Evolutionary conservation across 2,329 filamentous ascomycete species (phyloP).

Genomic region (Pseudomassariella vexata): DNA sequence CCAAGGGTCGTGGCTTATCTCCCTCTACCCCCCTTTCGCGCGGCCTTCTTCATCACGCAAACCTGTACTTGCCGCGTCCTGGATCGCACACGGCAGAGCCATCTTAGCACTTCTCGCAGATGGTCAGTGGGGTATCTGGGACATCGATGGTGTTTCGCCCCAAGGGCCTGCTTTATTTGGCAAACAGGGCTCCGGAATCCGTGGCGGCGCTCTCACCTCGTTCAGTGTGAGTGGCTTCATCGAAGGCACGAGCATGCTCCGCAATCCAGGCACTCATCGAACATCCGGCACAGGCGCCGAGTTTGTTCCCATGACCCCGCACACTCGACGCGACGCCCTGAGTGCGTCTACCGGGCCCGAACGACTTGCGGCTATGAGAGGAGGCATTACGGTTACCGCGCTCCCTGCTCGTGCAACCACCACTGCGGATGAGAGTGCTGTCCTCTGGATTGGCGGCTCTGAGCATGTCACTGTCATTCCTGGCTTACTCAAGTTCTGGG

Average conservation of each 20-base stretch:
- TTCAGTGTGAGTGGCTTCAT: conserved; percentile 56
- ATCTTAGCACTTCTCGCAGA: conserved; percentile 54
- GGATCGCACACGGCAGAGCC: conserved; percentile 56
- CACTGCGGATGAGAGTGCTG: conserved; percentile 46
- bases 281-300: conserved; percentile 32
- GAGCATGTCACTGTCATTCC: conserved; percentile 55
- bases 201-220: conserved; percentile 51
- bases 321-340: conserved; percentile 49
- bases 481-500: conserved; percentile 51
- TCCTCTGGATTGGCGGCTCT: conserved; percentile 50
- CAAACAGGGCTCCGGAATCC: conserved; percentile 45
- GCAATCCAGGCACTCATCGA: conserved; percentile 34
- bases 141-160: conserved; percentile 53
- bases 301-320: conserved; percentile 60
- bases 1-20: conserved; percentile 60
- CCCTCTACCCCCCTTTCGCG: conserved; percentile 52
- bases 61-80: conserved; percentile 55
- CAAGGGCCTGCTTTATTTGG: conserved; percentile 39
- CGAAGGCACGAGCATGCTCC: conserved; percentile 52
- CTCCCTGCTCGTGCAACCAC: conserved; percentile 37
- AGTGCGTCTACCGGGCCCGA: conserved; percentile 41
- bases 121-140: conserved; percentile 65
- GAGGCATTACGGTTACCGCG: conserved; percentile 45
- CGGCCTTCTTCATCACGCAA: conserved; percentile 47
- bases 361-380: conserved; percentile 43